These are phyloP conservation scores for Cyclotella sp. DNA, from an alignment of 108 stramenopile species.

Conservation along the genomic window DNA sequence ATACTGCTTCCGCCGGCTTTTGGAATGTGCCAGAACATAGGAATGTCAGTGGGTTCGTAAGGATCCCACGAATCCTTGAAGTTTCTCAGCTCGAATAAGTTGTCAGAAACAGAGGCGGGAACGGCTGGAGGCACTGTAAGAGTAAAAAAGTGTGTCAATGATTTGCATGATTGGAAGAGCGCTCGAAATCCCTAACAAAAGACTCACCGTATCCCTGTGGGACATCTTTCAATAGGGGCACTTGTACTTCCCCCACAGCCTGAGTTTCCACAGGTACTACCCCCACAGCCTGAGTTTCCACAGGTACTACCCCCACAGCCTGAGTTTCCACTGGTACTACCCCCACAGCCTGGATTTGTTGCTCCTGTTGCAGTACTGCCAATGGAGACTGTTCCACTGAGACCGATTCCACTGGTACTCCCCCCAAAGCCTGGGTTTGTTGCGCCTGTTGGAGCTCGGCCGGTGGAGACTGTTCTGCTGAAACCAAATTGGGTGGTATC, in stretches of 20 bases:
- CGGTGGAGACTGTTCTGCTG: no score
- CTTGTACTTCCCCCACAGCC: background rate
- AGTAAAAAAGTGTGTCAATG: background rate
- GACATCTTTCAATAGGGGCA: constrained; percentile 13
- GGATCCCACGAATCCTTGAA: constrained; percentile 65
- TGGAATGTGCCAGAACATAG: constrained; percentile 64
- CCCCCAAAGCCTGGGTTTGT: no score
- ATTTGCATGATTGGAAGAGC: no score
- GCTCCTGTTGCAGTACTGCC: constrained; percentile 3
- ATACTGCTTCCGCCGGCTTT: constrained; percentile 61
- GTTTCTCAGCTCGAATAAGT: constrained; percentile 34
- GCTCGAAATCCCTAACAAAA: background rate
- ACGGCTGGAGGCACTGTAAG: constrained; percentile 4
- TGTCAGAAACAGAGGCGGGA: background rate
- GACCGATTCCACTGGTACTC: no score
- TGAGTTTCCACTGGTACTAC: background rate
- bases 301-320: background rate
- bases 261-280: background rate
- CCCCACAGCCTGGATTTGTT: constrained; percentile 3
- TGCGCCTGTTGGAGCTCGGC: no score
- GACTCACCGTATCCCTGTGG: background rate
- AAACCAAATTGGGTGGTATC: no score
- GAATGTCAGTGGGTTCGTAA: constrained; percentile 49
- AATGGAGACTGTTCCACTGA: constrained; percentile 11
- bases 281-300: no score